Evolutionary conservation across 768 basidiomycete species (phyloP), one percentile per base, ranked within the genome.

Genomic region (Postia placenta): DNA sequence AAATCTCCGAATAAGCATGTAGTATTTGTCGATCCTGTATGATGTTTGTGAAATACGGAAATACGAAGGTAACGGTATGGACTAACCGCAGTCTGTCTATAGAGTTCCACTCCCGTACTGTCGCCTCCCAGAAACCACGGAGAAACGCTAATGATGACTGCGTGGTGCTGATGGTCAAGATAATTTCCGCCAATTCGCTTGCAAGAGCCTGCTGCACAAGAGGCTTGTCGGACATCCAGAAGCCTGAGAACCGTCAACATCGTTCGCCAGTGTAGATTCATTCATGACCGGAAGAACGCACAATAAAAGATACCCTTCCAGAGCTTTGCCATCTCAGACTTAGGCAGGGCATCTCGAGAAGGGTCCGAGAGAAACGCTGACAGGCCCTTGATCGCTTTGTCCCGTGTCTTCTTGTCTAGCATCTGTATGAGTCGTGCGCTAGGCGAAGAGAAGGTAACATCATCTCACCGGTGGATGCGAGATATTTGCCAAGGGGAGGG

Each of bases 181-280:
- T 60, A 33, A 97, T 72, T 55, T 91, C 83, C 15, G 95, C 87
- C 33, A 99, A 69, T 57, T 93, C 89, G 14, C 76, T 73, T 0
- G 95, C 92, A 14, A 99, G 76, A 12, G 83, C 85, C 64, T 98
- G 95, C 64, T 98, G 95, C 6, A 97, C 88, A 7, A 94, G 76
- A 3, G 94, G 94, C 63, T 98, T 99, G 69, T 99, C 95, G 9
- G 94, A 97, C 93, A 97, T 97, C 94, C 95, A 99, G 69, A 93
- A 98, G 64, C 95, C 94, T 96, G 12, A 35, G 2, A 6, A 3
- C 20, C 12, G 11, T 30, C 7, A 6, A 7, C 24, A 35, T 20
- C 17, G 15, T 44, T 14, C 47, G 9, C 22, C 1, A 15, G 17
- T 14, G 11, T 19, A 49, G 7, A 28, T 25, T 37, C n/a, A 35